phyloP scores from a whole-genome alignment of 495 filamentous ascomycete genomes.

The Xylaria nigripes region DNA sequence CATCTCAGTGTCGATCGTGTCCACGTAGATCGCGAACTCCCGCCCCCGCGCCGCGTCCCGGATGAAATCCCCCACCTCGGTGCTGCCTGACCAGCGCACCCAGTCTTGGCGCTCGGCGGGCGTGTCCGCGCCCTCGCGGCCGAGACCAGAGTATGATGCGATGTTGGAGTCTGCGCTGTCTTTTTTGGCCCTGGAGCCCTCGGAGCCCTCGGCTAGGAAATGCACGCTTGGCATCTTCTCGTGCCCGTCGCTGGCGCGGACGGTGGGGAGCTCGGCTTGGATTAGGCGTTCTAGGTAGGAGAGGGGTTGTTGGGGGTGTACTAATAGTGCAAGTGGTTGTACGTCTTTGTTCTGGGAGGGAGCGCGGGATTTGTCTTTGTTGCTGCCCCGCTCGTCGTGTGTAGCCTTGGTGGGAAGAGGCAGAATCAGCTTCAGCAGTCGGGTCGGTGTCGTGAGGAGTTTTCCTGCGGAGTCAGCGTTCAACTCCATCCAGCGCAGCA shows the following conservation, averaged over 20 bases:
- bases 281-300: conserved; percentile 88
- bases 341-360: conserved; percentile 49
- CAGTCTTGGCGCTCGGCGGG: conserved; percentile 42
- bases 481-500: background rate
- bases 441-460: conserved; percentile 81
- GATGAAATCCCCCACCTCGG: conserved; percentile 93
- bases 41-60: conserved; percentile 76
- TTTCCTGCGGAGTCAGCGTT: conserved; percentile 50
- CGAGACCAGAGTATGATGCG: conserved; percentile 52
- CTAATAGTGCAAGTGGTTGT: conserved; percentile 77
- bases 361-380: conserved; percentile 31
- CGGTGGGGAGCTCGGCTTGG: conserved; percentile 73
- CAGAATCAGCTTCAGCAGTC: conserved; percentile 81
- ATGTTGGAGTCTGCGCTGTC: conserved; percentile 32
- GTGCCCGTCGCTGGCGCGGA: conserved; percentile 50
- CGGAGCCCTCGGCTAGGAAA: conserved; percentile 72
- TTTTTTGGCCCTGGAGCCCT: conserved; percentile 35
- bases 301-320: conserved; percentile 88
- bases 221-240: conserved; percentile 64
- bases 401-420: conserved; percentile 60
- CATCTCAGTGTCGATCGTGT: conserved; percentile 62
- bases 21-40: conserved; percentile 79
- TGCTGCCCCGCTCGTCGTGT: conserved; percentile 39
- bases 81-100: conserved; percentile 84
- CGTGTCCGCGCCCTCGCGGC: conserved; percentile 37